Evolutionary conservation across 1,139 yeast genomes (phyloP).

Genomic region (Eremothecium coryli): DNA sequence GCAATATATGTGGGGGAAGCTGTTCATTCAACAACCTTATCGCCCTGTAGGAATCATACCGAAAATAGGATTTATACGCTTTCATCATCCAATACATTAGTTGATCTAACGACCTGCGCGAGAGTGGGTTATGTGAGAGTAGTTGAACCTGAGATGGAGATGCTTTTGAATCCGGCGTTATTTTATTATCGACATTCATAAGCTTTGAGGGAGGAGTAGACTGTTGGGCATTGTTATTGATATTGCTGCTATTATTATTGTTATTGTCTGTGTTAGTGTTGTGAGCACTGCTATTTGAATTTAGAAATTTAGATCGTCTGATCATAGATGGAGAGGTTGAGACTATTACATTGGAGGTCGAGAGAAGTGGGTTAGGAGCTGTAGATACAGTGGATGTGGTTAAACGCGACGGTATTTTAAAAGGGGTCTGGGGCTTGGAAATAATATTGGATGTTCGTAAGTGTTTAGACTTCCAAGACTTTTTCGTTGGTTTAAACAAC

Average conservation of each 20-base stretch:
- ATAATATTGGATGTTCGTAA: conserved; percentile 43
- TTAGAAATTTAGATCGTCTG: conserved; percentile 7
- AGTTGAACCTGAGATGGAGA: conserved; percentile 5
- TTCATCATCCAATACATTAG: conserved; percentile 31
- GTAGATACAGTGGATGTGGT: conserved; percentile 2
- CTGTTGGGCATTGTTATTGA: conserved; percentile 16
- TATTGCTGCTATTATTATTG: conserved; percentile 10
- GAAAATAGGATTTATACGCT: conserved; percentile 53
- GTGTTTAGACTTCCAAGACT: conserved; percentile 34
- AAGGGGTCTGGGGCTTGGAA: conserved; percentile 36
- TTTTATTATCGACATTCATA: conserved; percentile 9
- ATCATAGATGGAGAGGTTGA: conserved; percentile 13
- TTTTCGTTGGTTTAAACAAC: conserved; percentile 28
- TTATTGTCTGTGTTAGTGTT: conserved; percentile 4
- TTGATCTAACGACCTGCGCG: background rate
- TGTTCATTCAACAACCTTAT: conserved; percentile 56
- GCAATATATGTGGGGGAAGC: conserved; percentile 45
- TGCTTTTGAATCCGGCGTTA: conserved; percentile 7
- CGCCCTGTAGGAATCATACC: conserved; percentile 75
- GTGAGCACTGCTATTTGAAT: conserved; percentile 4
- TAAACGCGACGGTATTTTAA: conserved; percentile 11
- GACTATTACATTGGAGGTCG: conserved; percentile 16
- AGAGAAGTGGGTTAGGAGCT: conserved; percentile 14
- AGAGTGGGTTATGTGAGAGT: conserved; percentile 4
- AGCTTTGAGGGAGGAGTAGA: conserved; percentile 28